Evolutionary conservation across 73 alveolate genomes (phyloP).

Genomic region (Stentor roeselii): DNA sequence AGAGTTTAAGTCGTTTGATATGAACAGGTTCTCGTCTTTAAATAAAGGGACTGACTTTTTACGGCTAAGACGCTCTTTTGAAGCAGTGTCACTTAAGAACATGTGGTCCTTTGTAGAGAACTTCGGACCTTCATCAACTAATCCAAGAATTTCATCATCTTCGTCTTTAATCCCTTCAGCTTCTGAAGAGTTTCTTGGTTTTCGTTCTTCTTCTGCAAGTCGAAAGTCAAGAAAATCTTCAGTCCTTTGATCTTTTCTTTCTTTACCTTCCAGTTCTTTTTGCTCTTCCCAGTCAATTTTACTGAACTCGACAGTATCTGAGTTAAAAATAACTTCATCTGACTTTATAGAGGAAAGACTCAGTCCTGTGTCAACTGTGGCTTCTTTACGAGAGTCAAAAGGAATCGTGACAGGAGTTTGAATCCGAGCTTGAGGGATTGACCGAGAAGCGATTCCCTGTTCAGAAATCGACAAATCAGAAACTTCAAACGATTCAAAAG

Average conservation of each 20-base stretch:
- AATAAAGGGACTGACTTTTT: neutral
- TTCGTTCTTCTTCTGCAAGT: too few relatives aligned
- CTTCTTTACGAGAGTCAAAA: neutral
- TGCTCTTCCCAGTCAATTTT: slow-evolving; percentile 23
- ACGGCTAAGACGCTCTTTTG: neutral
- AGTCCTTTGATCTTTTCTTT: too few relatives aligned
- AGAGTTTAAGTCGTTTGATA: neutral
- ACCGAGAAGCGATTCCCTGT: neutral
- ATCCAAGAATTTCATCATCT: neutral
- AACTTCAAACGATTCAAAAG: neutral
- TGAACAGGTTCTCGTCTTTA: neutral
- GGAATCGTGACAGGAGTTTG: neutral
- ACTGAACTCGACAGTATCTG: neutral
- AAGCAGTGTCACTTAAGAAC: neutral
- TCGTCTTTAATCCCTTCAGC: too few relatives aligned
- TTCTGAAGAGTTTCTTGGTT: too few relatives aligned
- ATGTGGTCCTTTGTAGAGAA: neutral
- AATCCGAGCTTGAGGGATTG: neutral
- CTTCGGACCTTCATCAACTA: neutral
- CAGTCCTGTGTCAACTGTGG: neutral
- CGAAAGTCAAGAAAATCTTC: too few relatives aligned
- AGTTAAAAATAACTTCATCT: neutral
- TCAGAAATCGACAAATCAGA: neutral
- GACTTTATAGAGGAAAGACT: neutral
- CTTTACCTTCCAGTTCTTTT: neutral